Conservation (phyloP, 1,284 basidiomycete species). For the Ceratobasidium papillatum region DNA sequence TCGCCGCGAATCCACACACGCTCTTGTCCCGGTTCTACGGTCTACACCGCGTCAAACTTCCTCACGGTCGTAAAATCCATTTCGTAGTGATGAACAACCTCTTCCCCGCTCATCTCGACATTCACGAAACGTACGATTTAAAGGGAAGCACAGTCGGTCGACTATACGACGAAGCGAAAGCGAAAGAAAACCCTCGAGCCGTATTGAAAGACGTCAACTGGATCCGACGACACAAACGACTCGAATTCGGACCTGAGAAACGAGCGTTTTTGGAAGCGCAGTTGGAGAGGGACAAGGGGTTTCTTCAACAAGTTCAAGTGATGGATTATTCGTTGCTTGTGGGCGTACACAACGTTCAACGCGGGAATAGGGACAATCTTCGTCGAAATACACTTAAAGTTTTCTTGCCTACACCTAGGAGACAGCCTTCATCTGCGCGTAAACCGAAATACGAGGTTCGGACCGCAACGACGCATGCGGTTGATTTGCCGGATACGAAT, state of each 20-base stretch:
- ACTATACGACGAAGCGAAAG: constrained; percentile 88
- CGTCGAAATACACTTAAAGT: constrained; percentile 90
- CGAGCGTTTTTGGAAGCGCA: constrained; percentile 90
- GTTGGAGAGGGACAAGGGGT: constrained; percentile 83
- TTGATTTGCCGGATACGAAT: constrained; percentile 70
- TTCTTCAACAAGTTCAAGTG: constrained; percentile 83
- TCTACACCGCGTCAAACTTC: constrained; percentile 95
- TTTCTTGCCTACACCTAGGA: constrained; percentile 71
- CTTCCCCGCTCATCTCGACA: constrained; percentile 95
- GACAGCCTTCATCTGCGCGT: constrained; percentile 23
- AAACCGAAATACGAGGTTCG: constrained; percentile 30
- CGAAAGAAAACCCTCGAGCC: constrained; percentile 79
- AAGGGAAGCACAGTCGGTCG: constrained; percentile 94
- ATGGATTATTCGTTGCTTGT: constrained; percentile 98
- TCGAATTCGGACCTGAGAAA: constrained; percentile 96
- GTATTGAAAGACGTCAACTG: constrained; percentile 97
- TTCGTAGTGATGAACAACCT: constrained; percentile 99
- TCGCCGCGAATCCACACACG: constrained; percentile 93
- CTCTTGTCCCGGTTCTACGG: constrained; percentile 95
- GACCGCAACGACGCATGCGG: constrained; percentile 14
- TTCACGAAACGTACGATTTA: constrained; percentile 97
- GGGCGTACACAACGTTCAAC: constrained; percentile 90
- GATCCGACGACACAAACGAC: constrained; percentile 79
- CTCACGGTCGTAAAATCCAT: constrained; percentile 93
- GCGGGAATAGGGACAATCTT: constrained; percentile 92